Evolutionary conservation across 257 asterid species (phyloP).

Genomic region (Ajuga chamaepitys): DNA sequence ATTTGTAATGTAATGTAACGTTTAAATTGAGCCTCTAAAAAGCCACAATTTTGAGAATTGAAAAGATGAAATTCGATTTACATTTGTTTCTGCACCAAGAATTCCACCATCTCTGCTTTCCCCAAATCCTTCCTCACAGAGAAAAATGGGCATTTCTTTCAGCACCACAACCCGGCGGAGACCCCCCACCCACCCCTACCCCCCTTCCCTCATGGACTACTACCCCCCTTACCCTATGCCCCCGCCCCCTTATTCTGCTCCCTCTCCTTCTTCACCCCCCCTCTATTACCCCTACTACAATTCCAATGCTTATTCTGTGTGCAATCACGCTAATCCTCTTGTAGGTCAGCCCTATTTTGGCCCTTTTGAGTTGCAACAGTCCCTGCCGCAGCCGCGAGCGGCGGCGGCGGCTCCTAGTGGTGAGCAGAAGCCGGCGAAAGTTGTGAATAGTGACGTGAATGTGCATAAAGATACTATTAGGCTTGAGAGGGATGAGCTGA

Average conservation of each 20-base stretch:
- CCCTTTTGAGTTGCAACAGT: slow-evolving; percentile 25
- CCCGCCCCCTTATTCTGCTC: slow-evolving; percentile 25
- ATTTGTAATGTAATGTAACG: slow-evolving; percentile 13
- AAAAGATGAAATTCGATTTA: slow-evolving; percentile 20
- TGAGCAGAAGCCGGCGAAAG: slow-evolving; percentile 38
- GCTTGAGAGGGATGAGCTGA: slow-evolving; percentile 43
- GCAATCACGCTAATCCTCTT: slow-evolving; percentile 33
- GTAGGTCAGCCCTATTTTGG: slow-evolving; percentile 47
- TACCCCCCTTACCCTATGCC: slow-evolving; percentile 32
- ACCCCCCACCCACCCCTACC: slow-evolving; percentile 31
- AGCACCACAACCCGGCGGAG: slow-evolving; percentile 45
- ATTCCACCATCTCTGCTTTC: slow-evolving; percentile 9
- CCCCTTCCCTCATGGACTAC: slow-evolving; percentile 27
- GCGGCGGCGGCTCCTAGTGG: slow-evolving; percentile 23
- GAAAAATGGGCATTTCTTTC: slow-evolving; percentile 43
- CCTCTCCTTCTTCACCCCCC: slow-evolving; percentile 25
- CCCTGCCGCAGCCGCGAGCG: slow-evolving; percentile 13
- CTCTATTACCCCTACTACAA: slow-evolving; percentile 30
- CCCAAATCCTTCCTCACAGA: slow-evolving; percentile 14
- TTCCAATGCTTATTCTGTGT: slow-evolving; percentile 25
- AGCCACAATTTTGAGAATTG: background rate
- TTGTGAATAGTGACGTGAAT: slow-evolving; percentile 54
- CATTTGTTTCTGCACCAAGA: slow-evolving; percentile 14
- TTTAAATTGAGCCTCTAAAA: slow-evolving; percentile 18
- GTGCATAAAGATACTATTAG: slow-evolving; percentile 53